Evolutionary conservation across 2,329 filamentous ascomycete species (phyloP).

Genomic region (Scorias spongiosa): DNA sequence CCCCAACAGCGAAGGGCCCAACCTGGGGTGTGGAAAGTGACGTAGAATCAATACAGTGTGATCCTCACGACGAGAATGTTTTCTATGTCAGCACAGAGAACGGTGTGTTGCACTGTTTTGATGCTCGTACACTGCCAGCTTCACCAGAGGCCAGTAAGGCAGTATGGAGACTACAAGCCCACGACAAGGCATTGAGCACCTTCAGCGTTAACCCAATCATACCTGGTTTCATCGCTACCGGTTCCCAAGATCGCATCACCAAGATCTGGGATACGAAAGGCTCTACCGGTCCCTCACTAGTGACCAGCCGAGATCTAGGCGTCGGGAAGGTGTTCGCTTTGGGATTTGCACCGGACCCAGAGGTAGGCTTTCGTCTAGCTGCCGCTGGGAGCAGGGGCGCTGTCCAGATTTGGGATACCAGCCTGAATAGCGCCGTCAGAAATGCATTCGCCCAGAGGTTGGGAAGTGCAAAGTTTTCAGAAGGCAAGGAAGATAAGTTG

Average conservation of each 20-base stretch:
- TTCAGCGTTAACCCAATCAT: constrained; percentile 86
- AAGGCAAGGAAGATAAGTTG: constrained; percentile 53
- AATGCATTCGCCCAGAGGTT: constrained; percentile 66
- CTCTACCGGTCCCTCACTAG: constrained; percentile 69
- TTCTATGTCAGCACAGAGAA: constrained; percentile 90
- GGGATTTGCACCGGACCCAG: constrained; percentile 73
- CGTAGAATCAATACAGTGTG: constrained; percentile 84
- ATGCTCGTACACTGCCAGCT: constrained; percentile 60
- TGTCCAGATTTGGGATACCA: constrained; percentile 91
- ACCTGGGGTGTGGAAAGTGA: constrained; percentile 93
- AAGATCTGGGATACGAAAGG: constrained; percentile 80
- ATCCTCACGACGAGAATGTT: constrained; percentile 80
- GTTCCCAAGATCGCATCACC: constrained; percentile 84
- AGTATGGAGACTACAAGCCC: constrained; percentile 88
- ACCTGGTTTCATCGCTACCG: constrained; percentile 84
- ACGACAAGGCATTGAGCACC: constrained; percentile 79
- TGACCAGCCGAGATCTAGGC: constrained; percentile 79
- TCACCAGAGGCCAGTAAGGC: constrained; percentile 64
- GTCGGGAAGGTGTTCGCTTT: constrained; percentile 92
- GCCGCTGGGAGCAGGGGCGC: constrained; percentile 89
- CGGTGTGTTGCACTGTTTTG: constrained; percentile 84
- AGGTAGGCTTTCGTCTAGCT: constrained; percentile 81
- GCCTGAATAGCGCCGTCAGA: constrained; percentile 78
- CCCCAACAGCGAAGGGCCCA: constrained; percentile 65
- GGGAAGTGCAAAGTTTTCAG: constrained; percentile 24